Conservation (phyloP, 2,329 filamentous ascomycete genomes). For the Nothopassalora personata region DNA sequence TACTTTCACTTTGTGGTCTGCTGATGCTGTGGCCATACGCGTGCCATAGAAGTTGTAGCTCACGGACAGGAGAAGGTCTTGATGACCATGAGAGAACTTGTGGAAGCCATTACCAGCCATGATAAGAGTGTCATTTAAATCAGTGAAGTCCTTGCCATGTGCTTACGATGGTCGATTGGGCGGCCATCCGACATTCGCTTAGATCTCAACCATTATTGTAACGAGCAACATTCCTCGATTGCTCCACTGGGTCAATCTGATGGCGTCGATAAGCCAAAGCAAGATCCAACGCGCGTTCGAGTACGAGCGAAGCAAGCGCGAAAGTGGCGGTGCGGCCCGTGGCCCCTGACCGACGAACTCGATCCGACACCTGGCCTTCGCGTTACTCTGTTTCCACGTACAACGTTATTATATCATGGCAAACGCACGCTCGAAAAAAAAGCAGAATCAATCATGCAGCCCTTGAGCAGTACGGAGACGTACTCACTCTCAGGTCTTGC, state of each 20-base stretch:
- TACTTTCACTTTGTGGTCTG: slow-evolving; percentile 87
- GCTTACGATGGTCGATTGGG: not conserved
- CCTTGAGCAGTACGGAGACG: slow-evolving; percentile 50
- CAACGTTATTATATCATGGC: not conserved
- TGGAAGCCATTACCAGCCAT: slow-evolving; percentile 36
- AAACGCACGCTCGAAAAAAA: not conserved
- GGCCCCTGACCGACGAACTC: not conserved
- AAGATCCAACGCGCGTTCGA: too few relatives aligned
- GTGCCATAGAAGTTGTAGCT: slow-evolving; percentile 91
- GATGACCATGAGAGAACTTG: slow-evolving; percentile 68
- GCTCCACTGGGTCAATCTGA: not conserved
- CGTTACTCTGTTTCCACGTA: not conserved
- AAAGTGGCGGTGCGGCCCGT: not conserved
- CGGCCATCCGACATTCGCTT: not conserved
- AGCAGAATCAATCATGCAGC: slow-evolving; percentile 19
- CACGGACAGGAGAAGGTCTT: slow-evolving; percentile 75
- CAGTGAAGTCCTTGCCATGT: not conserved
- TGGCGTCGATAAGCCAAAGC: not conserved
- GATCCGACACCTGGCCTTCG: not conserved
- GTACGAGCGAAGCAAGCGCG: not conserved
- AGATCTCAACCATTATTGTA: not conserved
- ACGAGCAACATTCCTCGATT: not conserved
- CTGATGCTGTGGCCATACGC: slow-evolving; percentile 82
- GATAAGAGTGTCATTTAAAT: not conserved
- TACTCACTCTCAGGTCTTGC: slow-evolving; percentile 59